Evolutionary conservation across 2,329 filamentous ascomycete species (phyloP), one percentile per base, ranked within the genome.

Genomic region (Eutypella sp.): DNA sequence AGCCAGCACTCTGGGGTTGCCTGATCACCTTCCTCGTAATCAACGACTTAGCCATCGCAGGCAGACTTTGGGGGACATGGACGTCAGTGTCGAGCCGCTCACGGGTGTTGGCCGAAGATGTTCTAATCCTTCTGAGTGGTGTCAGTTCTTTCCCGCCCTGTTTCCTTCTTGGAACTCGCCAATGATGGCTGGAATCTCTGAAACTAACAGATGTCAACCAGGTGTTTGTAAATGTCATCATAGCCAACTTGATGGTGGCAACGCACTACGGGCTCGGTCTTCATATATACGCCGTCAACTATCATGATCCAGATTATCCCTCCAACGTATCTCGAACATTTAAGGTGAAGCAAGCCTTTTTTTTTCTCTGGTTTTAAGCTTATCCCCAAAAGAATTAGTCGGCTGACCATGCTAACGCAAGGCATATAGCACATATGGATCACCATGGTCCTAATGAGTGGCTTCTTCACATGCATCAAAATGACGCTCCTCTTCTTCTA

Each of bases 401-500:
- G 29, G 39, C 46, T 53, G 27, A 52, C 19, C 19, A 22, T 46
- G 29, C 5, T 10, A 15, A n/a, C n/a, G n/a, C n/a, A 13, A 42
- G 24, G 34, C 13, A 18, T 23, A 44, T 38, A 59, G 56, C 55
- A 59, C 49, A 40, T 59, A 18, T 59, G 56, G 56, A 54, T 59
- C 8, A 59, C 53, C 18, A 57, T 57, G 56, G 55, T 59, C 15
- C 42, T 57, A n/a, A 59, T 59, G 56, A 47, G 44, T 22, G 47
- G 51, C 24, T 59, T 56, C 40, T 59, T 59, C 25, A 37, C 45
- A 37, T 50, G 48, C 33, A 55, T 59, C 43, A 59, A 57, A 44
- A 52, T 57, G 55, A 56, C 53, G 10, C 33, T 59, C 16, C 55
- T 59, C n/a, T 54, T 57, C 52, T 57, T 59, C 40, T 59, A 59